Base-by-base conservation (phyloP, 306 rosid species). In the Malus sylvestris region DNA sequence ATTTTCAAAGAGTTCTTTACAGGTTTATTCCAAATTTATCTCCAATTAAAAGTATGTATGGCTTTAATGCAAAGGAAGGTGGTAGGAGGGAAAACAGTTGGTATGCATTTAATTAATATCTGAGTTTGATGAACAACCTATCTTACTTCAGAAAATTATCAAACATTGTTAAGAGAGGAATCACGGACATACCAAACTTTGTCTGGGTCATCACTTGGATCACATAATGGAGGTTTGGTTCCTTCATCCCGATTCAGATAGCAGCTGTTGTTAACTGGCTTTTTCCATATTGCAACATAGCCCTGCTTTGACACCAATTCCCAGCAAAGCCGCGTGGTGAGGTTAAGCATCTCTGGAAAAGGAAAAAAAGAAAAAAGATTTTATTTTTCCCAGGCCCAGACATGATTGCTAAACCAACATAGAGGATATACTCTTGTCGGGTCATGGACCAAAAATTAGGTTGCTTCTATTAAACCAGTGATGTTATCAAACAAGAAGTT, bases 281-380 rank as follows among this genome's bases (percentile, higher is more conserved):
- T 94, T 88, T 79, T 87, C 97, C 97, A 94, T 78, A 94, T 35
- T 65, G 98, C 98, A 79, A 86, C 79, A 82, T 94, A 94, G 38
- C 96, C 96, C 78, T 92, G 93, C 76, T 89, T 94, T 79, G 90
- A 89, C 81, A 94, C 83, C 66, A 92, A 90, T 20, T 86, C 82
- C 98, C 98, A 94, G 88, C 98, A 94, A 58, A 94, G 97, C 42
- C 91, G 93, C 62, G 87, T 80, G 25, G 96, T 94, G 57, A 94
- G 95, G 81, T 90, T 90, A 67, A 94, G 89, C 98, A 94, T 94
- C 84, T 89, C 98, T 94, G 97, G 49, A 60, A 69, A 81, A 14
- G 77, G 72, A 74, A 63, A 71, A 73, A 30, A 78, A 16, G 70
- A 16, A 70, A 29, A 70, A 15, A 49, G 11, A 18, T 13, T 35